phyloP scores from a whole-genome alignment of 2,329 filamentous ascomycete genomes.

The Conoideocrella luteorostrata region DNA sequence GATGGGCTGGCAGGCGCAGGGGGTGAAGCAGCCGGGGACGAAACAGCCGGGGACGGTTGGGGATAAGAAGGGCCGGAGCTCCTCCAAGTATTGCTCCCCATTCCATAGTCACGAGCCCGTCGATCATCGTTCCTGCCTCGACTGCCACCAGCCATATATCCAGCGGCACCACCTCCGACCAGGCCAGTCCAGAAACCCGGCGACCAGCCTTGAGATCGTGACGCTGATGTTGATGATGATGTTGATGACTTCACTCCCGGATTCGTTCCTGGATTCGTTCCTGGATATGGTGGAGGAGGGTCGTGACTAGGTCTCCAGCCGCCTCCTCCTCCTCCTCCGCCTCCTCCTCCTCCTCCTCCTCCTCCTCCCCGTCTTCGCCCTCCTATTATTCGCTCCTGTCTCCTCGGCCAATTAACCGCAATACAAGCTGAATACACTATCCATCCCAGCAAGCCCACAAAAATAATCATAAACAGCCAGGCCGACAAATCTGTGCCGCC shows the following conservation, averaged over 20 bases:
- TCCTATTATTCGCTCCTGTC: conserved; percentile 19
- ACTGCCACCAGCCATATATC: conserved; percentile 55
- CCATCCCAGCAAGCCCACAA: conserved; percentile 52
- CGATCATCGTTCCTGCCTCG: conserved; percentile 30
- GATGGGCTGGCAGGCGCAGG: conserved; percentile 33
- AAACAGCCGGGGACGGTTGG: conserved; percentile 21
- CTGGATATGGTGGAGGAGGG: conserved; percentile 43
- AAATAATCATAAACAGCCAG: conserved; percentile 54
- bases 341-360: conserved; percentile 26
- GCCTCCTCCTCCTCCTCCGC: conserved; percentile 26
- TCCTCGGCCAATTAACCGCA: conserved; percentile 11
- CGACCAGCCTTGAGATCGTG: conserved; percentile 47
- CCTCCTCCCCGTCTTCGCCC: conserved; percentile 20
- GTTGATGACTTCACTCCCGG: too few species aligned
- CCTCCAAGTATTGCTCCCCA: conserved; percentile 24
- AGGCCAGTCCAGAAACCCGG: conserved; percentile 71
- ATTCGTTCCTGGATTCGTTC: conserved; percentile 37
- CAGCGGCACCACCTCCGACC: conserved; percentile 62
- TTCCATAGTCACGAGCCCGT: conserved; percentile 17
- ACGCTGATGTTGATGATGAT: conserved; percentile 7
- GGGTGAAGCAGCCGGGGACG: conserved; percentile 24
- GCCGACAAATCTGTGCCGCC: conserved; percentile 27
- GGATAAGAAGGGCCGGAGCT: conserved; percentile 13
- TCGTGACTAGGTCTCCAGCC: conserved; percentile 37
- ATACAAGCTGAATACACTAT: conserved; percentile 53